Conservation (phyloP, 768 basidiomycete genomes). For the Postia placenta region DNA sequence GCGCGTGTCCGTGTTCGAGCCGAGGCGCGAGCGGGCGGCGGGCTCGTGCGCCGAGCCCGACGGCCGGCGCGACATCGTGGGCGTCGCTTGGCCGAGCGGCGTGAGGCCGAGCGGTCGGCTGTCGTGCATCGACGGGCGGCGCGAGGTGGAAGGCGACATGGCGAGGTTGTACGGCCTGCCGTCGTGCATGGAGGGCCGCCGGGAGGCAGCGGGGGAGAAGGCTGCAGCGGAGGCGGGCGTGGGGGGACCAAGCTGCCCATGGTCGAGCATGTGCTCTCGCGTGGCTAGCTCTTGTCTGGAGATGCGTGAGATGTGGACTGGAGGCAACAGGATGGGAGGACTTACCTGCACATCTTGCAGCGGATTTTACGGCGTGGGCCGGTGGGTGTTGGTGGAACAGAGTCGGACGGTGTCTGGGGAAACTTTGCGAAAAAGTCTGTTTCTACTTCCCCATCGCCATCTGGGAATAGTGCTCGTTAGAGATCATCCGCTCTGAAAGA, state of each 20-base stretch:
- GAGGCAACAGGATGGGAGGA: not conserved
- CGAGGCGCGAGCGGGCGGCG: conserved; percentile 7
- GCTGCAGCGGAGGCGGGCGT: conserved; percentile 40
- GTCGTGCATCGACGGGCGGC: conserved; percentile 16
- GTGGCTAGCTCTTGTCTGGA: conserved; percentile 77
- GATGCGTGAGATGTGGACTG: not conserved
- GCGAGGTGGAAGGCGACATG: conserved; percentile 1
- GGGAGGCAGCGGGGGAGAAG: conserved; percentile 41
- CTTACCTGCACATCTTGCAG: conserved; percentile 87
- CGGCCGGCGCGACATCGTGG: conserved; percentile 5
- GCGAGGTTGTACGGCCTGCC: not conserved
- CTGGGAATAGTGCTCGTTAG: conserved; percentile 29
- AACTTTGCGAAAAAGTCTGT: conserved; percentile 74
- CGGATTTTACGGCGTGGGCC: conserved; percentile 64
- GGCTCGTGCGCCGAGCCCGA: conserved; percentile 10
- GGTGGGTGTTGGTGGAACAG: conserved; percentile 53
- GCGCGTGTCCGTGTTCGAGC: conserved; percentile 11
- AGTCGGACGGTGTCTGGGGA: conserved; percentile 60
- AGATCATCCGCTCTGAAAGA: not conserved
- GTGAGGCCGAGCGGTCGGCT: conserved; percentile 4
- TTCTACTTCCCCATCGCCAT: conserved; percentile 67
- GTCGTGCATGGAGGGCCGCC: conserved; percentile 25
- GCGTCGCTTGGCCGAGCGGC: not conserved
- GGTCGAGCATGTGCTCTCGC: conserved; percentile 91
- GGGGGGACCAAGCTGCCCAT: conserved; percentile 69